Evolutionary conservation across 208 protist genomes (phyloP).

Genomic region (Naegleria gruberi): DNA sequence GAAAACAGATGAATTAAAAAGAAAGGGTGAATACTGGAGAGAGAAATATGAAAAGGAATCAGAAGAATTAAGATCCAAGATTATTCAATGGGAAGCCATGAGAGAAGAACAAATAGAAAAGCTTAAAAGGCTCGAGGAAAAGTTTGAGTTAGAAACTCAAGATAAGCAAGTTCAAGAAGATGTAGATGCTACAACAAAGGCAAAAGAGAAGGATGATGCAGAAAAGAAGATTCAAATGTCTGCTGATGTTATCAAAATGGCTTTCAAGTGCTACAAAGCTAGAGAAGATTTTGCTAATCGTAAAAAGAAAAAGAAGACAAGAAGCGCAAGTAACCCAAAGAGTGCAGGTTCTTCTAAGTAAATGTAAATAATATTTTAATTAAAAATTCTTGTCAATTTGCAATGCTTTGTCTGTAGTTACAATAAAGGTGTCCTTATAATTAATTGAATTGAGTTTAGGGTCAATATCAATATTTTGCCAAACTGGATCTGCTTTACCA

Average conservation of each 20-base stretch:
- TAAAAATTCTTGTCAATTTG: not conserved
- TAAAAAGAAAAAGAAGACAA: not conserved
- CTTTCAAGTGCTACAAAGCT: not conserved
- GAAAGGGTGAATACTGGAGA: not conserved
- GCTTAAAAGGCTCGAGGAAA: not conserved
- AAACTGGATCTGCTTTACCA: too few species aligned
- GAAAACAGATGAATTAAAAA: not conserved
- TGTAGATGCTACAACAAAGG: not conserved
- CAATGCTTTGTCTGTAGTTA: too few species aligned
- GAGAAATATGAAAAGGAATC: conserved; percentile 6
- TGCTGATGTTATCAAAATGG: not conserved
- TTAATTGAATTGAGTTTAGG: too few species aligned
- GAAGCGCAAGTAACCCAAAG: not conserved
- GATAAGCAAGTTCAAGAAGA: not conserved
- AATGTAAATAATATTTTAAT: not conserved
- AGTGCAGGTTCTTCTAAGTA: not conserved
- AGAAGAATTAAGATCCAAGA: conserved; percentile 1
- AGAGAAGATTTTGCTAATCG: not conserved
- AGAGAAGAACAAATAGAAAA: conserved; percentile 9
- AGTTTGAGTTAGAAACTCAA: not conserved
- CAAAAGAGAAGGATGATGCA: not conserved
- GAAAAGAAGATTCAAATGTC: not conserved
- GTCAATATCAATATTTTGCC: too few species aligned
- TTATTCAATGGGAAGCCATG: not conserved
- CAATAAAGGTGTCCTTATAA: too few species aligned